Evolutionary conservation across 805 yeast species (phyloP).

Genomic region (Candida succiphila): DNA sequence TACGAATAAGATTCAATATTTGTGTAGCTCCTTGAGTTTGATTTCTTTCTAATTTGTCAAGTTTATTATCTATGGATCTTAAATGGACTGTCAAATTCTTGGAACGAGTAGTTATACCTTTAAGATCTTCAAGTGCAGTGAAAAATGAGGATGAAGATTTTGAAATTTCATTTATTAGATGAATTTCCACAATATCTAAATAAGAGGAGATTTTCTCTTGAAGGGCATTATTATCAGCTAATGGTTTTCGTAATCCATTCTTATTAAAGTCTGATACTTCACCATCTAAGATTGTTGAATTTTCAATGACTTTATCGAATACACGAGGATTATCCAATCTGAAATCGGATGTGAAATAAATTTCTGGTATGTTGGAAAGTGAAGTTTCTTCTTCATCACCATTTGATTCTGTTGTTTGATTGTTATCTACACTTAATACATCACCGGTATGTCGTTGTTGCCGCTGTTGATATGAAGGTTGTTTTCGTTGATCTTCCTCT

Average conservation of each 20-base stretch:
- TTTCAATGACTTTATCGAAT: constrained; percentile 65
- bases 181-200: constrained; percentile 76
- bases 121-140: constrained; percentile 72
- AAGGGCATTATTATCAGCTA: constrained; percentile 43
- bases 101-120: constrained; percentile 48
- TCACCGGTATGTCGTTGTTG: constrained; percentile 3
- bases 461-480: constrained; percentile 1
- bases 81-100: constrained; percentile 38
- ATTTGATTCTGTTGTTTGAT: constrained; percentile 3
- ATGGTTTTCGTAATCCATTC: constrained; percentile 24
- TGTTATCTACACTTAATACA: constrained; percentile 1
- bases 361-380: constrained; percentile 48
- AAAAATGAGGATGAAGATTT: constrained; percentile 79
- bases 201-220: constrained; percentile 78
- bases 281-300: constrained; percentile 28
- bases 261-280: constrained; percentile 20
- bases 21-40: constrained; percentile 42
- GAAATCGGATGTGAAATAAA: constrained; percentile 61
- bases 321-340: constrained; percentile 82
- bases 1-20: constrained; percentile 37
- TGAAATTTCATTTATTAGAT: constrained; percentile 73
- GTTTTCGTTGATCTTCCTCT: constrained; percentile 11
- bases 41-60: constrained; percentile 35
- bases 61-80: constrained; percentile 31
- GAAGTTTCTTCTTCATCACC: constrained; percentile 13